Evolutionary conservation across 441 rosid species (phyloP).

Genomic region (Euphorbia schlechtendalii): DNA sequence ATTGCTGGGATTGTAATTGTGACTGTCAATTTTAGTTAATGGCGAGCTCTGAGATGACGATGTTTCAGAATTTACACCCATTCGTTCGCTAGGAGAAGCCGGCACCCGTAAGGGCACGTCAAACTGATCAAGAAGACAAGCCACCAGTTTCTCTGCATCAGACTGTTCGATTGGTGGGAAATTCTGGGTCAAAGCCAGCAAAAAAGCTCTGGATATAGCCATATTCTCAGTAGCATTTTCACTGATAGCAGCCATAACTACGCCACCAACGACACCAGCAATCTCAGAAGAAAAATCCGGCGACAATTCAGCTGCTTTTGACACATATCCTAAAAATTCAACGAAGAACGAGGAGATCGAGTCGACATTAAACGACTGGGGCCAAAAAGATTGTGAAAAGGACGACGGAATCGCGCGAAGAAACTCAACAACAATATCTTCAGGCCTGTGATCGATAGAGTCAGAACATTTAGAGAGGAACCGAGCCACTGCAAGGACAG

Average conservation of each 20-base stretch:
- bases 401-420: conserved; percentile 63
- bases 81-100: conserved; percentile 47
- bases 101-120: conserved; percentile 30
- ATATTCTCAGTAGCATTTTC: conserved; percentile 30
- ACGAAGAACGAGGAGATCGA: conserved; percentile 50
- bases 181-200: conserved; percentile 59
- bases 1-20: conserved; percentile 22
- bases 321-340: conserved; percentile 58
- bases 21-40: conserved; percentile 32
- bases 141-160: conserved; percentile 64
- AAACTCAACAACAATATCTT: conserved; percentile 55
- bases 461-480: conserved; percentile 56
- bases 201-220: conserved; percentile 50
- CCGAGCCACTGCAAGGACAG: conserved; percentile 65
- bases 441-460: conserved; percentile 47
- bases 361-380: conserved; percentile 55
- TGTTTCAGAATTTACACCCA: conserved; percentile 37
- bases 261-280: conserved; percentile 59
- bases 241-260: conserved; percentile 43
- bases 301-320: conserved; percentile 41
- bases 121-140: conserved; percentile 63
- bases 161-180: conserved; percentile 54
- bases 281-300: conserved; percentile 62
- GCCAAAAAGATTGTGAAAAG: conserved; percentile 74
- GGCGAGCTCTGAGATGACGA: conserved; percentile 75